Evolutionary conservation across 768 basidiomycete species (phyloP), one percentile per base, ranked within the genome.

Genomic region (Leccinum incarnatum): DNA sequence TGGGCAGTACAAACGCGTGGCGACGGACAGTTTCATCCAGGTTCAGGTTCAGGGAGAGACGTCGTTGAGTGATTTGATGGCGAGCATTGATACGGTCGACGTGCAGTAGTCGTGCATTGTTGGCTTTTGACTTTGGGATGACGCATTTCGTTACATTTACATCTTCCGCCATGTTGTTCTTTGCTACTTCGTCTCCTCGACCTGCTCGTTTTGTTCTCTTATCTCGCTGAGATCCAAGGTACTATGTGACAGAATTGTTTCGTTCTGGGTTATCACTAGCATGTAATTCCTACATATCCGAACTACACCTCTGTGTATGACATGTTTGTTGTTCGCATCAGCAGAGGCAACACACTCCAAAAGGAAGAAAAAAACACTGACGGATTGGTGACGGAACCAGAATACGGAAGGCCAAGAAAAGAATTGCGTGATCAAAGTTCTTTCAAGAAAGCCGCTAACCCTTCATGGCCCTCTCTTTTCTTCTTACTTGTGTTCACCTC

Each of bases 381-480:
- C n/a, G n/a, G n/a, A n/a, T n/a, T n/a, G n/a, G n/a, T 37, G 17
- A 40, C 37, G 37, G 8, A 40, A 40, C 37, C 37, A 14, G 2
- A 9, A 21, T 15, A 48, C 11, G 19, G 19, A 23, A 46, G 45
- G 21, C 8, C 62, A 0, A 37, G 12, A 17, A 21, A 42, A 40
- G 46, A 4, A 17, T 11, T 12, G 19, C 29, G 11, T 5, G 1
- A 36, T 62, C 50, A 71, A 23, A 71, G 68, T 17, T 58, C 54
- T 40, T 67, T 62, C 63, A 71, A 55, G 68, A 88, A 88, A 32
- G 81, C 80, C 4, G 85, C 80, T 32, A 89, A 73, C 19, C 81
- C 80, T 27, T 69, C 74, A 4, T 58, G 64, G 15, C 62, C 64
- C 50, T 65, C 73, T 53, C 60, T 69, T 51, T 55, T 63, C 48